Evolutionary conservation across 2,329 filamentous ascomycete species (phyloP), one percentile per base, ranked within the genome.

Genomic region (Bipolaris victoriae): DNA sequence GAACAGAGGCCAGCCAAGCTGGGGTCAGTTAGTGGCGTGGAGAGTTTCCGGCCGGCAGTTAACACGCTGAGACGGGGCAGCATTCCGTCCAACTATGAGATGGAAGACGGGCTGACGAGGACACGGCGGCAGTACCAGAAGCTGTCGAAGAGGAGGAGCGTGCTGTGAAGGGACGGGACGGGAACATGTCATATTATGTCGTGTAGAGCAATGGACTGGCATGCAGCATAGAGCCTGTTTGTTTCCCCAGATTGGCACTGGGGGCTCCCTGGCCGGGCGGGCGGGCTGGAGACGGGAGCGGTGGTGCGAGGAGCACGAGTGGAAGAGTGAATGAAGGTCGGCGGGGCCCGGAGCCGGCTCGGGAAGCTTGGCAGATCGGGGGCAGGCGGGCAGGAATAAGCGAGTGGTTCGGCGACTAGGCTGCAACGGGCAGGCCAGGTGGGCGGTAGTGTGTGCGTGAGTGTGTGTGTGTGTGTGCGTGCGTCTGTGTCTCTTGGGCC

Each of bases 91-190:
- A 65, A 70, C 62, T 67, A 69, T 39, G 72, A 75, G 57, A 64
- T 78, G 52, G 75, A 76, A 53, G 67, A 75, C 45, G 73, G 67
- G 26, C 66, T 65, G 52, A 71, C 72, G 20, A 67, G 74, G 57
- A 70, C 69, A 47, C 66, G 68, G 57, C 65, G 64, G 45, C 63
- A 73, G 52, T 78, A 76, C 60, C 63, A 59, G 4, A 76, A 69
- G 61, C 57, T 78, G 52, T 67, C 72, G 35, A 77, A 76, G 58
- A 64, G 76, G 65, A 72, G 61, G 61, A 78, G 76, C 61, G 62
- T 73, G 58, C 54, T 78, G 18, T 78, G 51, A 70, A 40, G 15
- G 9, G 13, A 16, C 15, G 26, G 10, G 16, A 16, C 24, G n/a
- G 26, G 15, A 3, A 45, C 3, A 13, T n/a, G 24, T 31, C 41